Percentiles rank a stretch among this genome's conserved stretches.
Conservation (phyloP, 805 yeast species). For the Saccharomycopsis sp. region DNA sequence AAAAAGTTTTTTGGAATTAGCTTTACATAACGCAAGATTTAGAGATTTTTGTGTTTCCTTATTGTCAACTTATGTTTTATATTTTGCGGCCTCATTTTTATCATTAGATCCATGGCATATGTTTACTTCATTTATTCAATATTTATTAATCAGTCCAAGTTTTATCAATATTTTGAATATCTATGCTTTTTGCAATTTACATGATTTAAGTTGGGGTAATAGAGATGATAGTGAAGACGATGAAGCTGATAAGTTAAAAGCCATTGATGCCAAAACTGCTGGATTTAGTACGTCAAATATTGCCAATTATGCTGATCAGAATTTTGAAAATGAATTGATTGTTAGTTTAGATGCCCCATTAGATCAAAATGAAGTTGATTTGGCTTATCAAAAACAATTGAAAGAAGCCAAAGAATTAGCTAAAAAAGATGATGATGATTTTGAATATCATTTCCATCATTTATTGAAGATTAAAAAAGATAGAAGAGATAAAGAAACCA, state of each 20-base stretch:
- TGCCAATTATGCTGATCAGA: too few relatives aligned
- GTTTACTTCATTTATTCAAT: conserved; percentile 80
- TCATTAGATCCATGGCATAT: conserved; percentile 90
- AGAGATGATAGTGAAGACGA: conserved; percentile 54
- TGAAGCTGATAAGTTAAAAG: conserved; percentile 58
- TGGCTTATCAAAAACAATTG: conserved; percentile 54
- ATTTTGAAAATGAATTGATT: conserved; percentile 25
- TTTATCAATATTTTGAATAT: conserved; percentile 87
- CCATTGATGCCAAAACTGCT: conserved; percentile 55
- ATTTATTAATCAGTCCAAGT: conserved; percentile 74
- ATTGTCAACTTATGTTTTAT: conserved; percentile 72
- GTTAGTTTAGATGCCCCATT: conserved; percentile 60
- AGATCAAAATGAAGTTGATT: conserved; percentile 65
- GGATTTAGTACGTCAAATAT: too few relatives aligned
- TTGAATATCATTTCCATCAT: conserved; percentile 27
- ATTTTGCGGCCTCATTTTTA: conserved; percentile 65
- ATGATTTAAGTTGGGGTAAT: conserved; percentile 97
- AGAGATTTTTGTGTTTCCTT: conserved; percentile 83
- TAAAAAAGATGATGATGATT: conserved; percentile 26
- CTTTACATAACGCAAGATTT: conserved; percentile 61
- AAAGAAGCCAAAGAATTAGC: too few relatives aligned
- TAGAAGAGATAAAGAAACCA: conserved; percentile 32
- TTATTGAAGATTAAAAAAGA: conserved; percentile 25
- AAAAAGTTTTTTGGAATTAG: conserved; percentile 27
- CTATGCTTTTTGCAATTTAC: conserved; percentile 92